A percentile compares a stretch with the other conserved stretches of the same genome.
Conservation (phyloP, 306 rosid genomes). For the Carpinus viminea region DNA sequence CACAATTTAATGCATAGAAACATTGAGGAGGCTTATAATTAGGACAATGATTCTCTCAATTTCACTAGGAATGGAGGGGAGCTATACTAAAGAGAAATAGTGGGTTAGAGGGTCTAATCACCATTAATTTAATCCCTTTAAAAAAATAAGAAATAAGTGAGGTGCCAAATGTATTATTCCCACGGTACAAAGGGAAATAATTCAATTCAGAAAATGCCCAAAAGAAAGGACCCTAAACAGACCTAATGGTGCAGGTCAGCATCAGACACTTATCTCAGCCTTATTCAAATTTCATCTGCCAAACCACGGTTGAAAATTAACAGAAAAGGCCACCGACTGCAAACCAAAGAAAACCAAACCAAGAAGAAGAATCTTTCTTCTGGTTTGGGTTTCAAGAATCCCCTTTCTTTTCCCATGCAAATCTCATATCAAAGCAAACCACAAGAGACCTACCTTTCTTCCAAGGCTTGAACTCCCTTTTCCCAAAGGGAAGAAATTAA, state of each 20-base stretch:
- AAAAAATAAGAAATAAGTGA: constrained; percentile 15
- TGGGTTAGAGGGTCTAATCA: constrained; percentile 37
- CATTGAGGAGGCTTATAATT: neutral
- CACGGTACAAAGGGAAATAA: constrained; percentile 23
- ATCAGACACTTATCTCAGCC: constrained; percentile 43
- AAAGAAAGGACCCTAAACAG: constrained; percentile 34
- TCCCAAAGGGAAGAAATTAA: constrained; percentile 36
- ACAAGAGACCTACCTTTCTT: constrained; percentile 41
- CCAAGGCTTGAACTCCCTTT: constrained; percentile 33
- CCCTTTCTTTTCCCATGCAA: constrained; percentile 37
- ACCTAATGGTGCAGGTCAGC: constrained; percentile 55
- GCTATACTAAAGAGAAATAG: neutral
- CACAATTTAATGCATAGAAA: neutral
- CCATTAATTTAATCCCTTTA: constrained; percentile 11
- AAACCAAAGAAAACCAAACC: constrained; percentile 44
- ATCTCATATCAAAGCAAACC: constrained; percentile 23
- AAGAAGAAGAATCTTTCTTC: constrained; percentile 44
- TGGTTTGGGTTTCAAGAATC: constrained; percentile 54
- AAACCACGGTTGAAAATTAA: constrained; percentile 35
- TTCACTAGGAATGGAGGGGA: neutral
- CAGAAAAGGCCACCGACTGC: constrained; percentile 37
- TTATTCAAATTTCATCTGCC: constrained; percentile 47
- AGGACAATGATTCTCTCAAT: neutral
- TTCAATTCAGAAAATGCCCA: constrained; percentile 31
- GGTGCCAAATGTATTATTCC: constrained; percentile 20